Percentiles rank a stretch among this genome's conserved stretches.
Evolutionary conservation across 805 yeast species (phyloP).

Genomic region (Candida coquimbonensis): DNA sequence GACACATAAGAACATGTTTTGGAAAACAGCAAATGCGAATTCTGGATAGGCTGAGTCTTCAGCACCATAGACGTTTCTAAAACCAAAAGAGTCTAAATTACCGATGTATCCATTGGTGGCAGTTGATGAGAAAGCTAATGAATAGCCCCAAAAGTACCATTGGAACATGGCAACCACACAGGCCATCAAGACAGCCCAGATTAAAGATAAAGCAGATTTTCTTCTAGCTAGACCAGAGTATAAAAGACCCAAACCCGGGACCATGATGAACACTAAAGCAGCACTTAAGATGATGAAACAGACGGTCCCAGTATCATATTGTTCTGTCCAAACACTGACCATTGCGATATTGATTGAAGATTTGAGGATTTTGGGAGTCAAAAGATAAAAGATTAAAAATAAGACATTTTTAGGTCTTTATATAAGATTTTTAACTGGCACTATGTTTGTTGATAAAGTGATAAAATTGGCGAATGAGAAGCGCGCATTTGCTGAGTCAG

Average conservation of each 20-base stretch:
- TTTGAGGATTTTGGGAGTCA: too few species aligned
- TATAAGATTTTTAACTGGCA: too few species aligned
- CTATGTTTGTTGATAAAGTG: too few species aligned
- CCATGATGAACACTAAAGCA: conserved; percentile 79
- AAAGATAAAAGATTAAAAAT: too few species aligned
- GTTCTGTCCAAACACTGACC: conserved; percentile 23
- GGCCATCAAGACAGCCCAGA: conserved; percentile 72
- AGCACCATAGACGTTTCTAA: conserved; percentile 56
- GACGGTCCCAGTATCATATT: conserved; percentile 41
- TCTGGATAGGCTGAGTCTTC: conserved; percentile 58
- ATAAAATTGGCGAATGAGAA: too few species aligned
- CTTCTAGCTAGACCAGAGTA: conserved; percentile 89
- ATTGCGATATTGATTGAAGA: too few species aligned
- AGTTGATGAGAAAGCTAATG: conserved; percentile 75
- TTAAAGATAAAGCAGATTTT: conserved; percentile 81
- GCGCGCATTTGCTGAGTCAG: too few species aligned
- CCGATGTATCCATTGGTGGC: conserved; percentile 87
- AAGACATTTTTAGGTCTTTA: too few species aligned
- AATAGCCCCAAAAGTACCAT: conserved; percentile 99
- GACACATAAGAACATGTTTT: conserved; percentile 88
- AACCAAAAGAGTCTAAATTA: conserved; percentile 74
- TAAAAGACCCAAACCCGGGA: conserved; percentile 89
- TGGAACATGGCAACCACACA: conserved; percentile 72
- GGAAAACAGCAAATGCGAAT: conserved; percentile 77
- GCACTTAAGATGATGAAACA: conserved; percentile 53